Conservation (phyloP, 1,139 yeast species). For the Geotrichum cucujoidarum region DNA sequence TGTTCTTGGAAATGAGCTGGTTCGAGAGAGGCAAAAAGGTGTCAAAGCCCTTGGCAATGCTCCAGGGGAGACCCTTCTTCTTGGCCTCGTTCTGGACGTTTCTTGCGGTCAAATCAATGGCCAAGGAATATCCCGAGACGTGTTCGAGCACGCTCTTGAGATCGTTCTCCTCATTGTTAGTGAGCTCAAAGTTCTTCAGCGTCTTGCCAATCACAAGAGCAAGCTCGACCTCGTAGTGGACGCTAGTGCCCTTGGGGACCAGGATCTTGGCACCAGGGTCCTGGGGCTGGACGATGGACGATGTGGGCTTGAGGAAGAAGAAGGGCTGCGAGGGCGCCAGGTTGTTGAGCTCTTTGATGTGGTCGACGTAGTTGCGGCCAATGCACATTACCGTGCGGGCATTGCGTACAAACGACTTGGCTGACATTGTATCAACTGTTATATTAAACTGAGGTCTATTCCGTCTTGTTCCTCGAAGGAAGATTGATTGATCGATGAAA, state of each 20-base stretch:
- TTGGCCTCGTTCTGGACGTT: slow-evolving; percentile 95
- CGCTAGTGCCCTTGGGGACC: slow-evolving; percentile 73
- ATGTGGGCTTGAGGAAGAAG: slow-evolving; percentile 78
- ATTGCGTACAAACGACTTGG: slow-evolving; percentile 49
- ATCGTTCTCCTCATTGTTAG: slow-evolving; percentile 58
- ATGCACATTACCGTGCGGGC: slow-evolving; percentile 87
- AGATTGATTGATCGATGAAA: no score
- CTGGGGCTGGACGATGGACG: slow-evolving; percentile 45
- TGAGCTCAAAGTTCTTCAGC: slow-evolving; percentile 53
- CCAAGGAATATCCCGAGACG: slow-evolving; percentile 79
- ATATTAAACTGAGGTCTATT: neutral
- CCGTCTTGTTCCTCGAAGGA: no score
- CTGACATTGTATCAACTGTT: slow-evolving; percentile 12
- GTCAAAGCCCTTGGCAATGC: slow-evolving; percentile 93
- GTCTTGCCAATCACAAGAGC: slow-evolving; percentile 69
- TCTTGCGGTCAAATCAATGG: slow-evolving; percentile 91
- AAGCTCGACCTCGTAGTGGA: slow-evolving; percentile 90
- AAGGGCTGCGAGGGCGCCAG: slow-evolving; percentile 72
- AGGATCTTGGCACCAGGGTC: slow-evolving; percentile 60
- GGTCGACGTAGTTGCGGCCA: slow-evolving; percentile 95
- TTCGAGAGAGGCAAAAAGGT: slow-evolving; percentile 82
- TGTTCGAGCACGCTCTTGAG: slow-evolving; percentile 44
- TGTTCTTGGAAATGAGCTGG: slow-evolving; percentile 54
- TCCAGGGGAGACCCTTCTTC: slow-evolving; percentile 92
- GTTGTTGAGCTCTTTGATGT: slow-evolving; percentile 83